Evolutionary conservation across 108 stramenopile species (phyloP), one percentile per base, ranked within the genome.

Genomic region (Nitzschia putrida): DNA sequence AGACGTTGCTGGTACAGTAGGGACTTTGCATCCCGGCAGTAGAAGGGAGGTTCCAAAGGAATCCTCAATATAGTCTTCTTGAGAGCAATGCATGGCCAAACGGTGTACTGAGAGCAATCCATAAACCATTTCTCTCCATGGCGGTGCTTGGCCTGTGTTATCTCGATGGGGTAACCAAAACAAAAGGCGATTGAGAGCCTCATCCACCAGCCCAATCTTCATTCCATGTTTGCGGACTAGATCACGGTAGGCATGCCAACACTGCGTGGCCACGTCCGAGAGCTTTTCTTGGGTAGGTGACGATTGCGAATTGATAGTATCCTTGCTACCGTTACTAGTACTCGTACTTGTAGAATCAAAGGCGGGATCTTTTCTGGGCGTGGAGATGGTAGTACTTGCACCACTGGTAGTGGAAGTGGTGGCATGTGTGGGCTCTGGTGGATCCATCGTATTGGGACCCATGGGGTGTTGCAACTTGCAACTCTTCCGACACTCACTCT

Each of bases 71-170:
- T 49, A 21, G 16, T 55, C n/a, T 40, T 63, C 12, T 8, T 34
- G 34, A 9, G 45, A 37, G 4, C 47, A 61, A 41, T 82, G 37
- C 69, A 74, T 67, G 12, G 65, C 42, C 55, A 82, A 51, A 49
- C 72, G 72, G 45, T 82, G 67, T 42, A 82, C 42, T 3, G 76
- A 77, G 13, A 82, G 45, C 12, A 82, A 34, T n/a, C 81, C 81
- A 56, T 76, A 77, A 0, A 77, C 24, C 18, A 73, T 61, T 69
- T 82, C 81, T 58, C 81, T 50, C 71, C 58, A 68, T 20, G 54
- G 59, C 18, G 51, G 40, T 6, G 16, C 50, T 3, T 50, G 24
- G 23, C 39, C 66, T 14, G 21, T 14, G 13, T 45, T 56, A 26
- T 45, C 73, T 38, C 53, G 22, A 54, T 80, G 80, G 9, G 80